Evolutionary conservation across 164 flowering plant species (phyloP), one percentile per base, ranked within the genome.

Genomic region (Macadamia integrifolia): DNA sequence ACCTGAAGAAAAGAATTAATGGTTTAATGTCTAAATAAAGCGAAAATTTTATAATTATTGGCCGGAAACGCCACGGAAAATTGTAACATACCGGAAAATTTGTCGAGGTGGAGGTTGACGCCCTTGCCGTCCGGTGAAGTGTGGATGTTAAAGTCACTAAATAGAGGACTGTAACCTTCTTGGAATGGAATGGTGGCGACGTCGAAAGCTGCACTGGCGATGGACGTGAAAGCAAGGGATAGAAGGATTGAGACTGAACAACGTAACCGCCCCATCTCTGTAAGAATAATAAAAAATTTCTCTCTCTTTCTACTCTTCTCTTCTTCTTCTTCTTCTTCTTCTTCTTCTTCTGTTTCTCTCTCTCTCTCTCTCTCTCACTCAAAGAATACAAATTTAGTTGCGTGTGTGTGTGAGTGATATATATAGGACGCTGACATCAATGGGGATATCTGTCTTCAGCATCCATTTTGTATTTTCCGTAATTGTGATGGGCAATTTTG

Each of bases 101-200:
- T 85, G 58, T 88, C 83, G 67, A 91, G 93, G 74, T 81, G 85
- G 77, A 91, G 89, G 43, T 83, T 75, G 65, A 79, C 92, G 69
- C 70, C 62, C 12, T 72, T 67, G 31, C 83, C 92, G 50, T 85
- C 90, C 1, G 75, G 67, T 0, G 88, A 84, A 35, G 79, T 81
- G 48, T 72, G 72, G 69, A 88, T 77, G 66, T 91, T 88, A 69
- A 74, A 74, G 14, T 91, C 88, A 57, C 92, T 90, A 63, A 88
- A 91, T 48, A 91, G 88, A 66, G 84, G 89, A 11, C 78, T n/a
- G 76, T 77, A 86, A 9, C 83, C 88, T 28, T 86, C 81, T 9
- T 80, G 80, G 70, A 86, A 91, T 2, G 80, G 42, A 57, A 84
- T 68, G 66, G 86, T 67, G 35, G 87, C 65, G 13, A 65, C 69